Evolutionary conservation across 768 basidiomycete species (phyloP).

Genomic region (Mycena leptocephala): DNA sequence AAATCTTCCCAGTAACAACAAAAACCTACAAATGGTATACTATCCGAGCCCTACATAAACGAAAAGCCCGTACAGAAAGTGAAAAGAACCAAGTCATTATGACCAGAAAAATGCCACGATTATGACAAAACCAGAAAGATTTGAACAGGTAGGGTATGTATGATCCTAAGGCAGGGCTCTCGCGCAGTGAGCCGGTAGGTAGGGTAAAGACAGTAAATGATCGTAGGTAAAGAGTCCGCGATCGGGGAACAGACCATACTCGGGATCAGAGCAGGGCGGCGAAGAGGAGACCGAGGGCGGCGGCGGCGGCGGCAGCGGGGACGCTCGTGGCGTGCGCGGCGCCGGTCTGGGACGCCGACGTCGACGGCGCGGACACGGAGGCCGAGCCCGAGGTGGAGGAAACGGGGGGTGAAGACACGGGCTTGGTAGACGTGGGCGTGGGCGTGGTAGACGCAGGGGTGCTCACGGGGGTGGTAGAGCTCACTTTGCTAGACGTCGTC

Average conservation of each 20-base stretch:
- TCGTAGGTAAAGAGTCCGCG: background rate
- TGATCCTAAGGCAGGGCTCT: conserved; percentile 6
- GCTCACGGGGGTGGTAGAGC: background rate
- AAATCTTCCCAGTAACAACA: too few species aligned
- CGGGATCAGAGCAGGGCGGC: background rate
- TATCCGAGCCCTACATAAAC: too few species aligned
- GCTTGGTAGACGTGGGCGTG: background rate
- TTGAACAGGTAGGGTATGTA: background rate
- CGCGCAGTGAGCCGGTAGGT: conserved; percentile 22
- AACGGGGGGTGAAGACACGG: background rate
- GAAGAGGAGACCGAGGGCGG: conserved; percentile 10
- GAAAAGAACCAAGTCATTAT: background rate
- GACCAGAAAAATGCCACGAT: background rate
- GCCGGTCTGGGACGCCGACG: background rate
- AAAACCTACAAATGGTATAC: background rate
- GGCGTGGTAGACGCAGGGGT: background rate
- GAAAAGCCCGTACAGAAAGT: too few species aligned
- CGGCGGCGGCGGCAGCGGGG: conserved; percentile 5
- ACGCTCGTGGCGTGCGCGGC: background rate
- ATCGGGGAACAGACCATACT: background rate
- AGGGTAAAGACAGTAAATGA: background rate
- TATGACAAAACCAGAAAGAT: background rate
- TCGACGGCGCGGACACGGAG: background rate
- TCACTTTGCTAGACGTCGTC: background rate
- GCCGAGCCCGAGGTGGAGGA: background rate